Conservation (phyloP, 768 basidiomycete genomes). For the Leucocoprinus sp. region DNA sequence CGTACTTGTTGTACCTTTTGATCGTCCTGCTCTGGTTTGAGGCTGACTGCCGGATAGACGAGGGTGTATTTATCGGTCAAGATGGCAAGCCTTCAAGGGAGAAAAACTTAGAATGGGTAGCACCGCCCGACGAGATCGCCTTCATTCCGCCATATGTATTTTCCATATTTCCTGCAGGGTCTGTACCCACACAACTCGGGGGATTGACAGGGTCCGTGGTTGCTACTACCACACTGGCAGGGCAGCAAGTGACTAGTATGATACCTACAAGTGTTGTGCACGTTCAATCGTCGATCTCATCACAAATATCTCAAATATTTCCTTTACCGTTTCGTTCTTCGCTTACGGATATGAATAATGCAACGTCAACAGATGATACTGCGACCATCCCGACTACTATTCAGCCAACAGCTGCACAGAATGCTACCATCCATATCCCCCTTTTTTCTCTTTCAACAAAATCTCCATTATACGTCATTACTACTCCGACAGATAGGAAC, state of each 20-base stretch:
- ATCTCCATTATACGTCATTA: slow-evolving; percentile 52
- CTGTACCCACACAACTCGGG: slow-evolving; percentile 30
- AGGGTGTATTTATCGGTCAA: slow-evolving; percentile 55
- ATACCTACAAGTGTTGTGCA: slow-evolving; percentile 56
- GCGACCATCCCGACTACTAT: slow-evolving; percentile 16
- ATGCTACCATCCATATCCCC: slow-evolving; percentile 56
- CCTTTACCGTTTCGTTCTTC: slow-evolving; percentile 48
- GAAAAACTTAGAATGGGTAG: slow-evolving; percentile 59
- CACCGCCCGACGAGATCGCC: slow-evolving; percentile 82
- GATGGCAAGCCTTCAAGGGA: slow-evolving; percentile 48
- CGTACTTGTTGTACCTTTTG: no score
- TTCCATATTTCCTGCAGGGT: slow-evolving; percentile 63
- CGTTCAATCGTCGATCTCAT: slow-evolving; percentile 63
- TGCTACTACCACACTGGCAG: slow-evolving; percentile 1
- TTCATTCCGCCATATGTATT: slow-evolving; percentile 74
- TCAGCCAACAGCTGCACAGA: slow-evolving; percentile 16
- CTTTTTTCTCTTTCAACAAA: slow-evolving; percentile 44
- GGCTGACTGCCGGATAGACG: slow-evolving; percentile 35
- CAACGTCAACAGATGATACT: slow-evolving; percentile 19
- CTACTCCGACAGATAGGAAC: slow-evolving; percentile 68
- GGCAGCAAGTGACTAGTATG: slow-evolving; percentile 26
- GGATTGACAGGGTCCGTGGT: slow-evolving; percentile 11
- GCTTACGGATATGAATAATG: slow-evolving; percentile 3
- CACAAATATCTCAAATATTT: slow-evolving; percentile 44
- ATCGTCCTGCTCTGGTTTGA: background rate